Base-by-base conservation (phyloP, 176 grass and related monocot genomes). In the Cenchrus fungigraminus region DNA sequence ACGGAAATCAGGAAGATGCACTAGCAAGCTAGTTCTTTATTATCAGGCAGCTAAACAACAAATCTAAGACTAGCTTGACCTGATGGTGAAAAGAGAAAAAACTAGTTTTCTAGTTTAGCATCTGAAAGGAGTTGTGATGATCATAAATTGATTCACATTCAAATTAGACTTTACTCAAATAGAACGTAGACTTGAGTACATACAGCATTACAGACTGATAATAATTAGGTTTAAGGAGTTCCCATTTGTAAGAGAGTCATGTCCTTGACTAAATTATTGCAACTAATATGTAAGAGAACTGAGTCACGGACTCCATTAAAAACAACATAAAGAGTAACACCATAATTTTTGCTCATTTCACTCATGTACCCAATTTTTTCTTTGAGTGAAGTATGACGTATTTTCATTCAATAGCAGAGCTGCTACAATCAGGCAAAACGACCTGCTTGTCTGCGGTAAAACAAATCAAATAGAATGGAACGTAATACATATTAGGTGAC, bases 1-100 rank as follows among this genome's bases (percentile, higher is more conserved):
- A 17, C 17, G 37, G 37, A 40, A 40, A 40, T 40, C 37, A n/a
- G 49, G 46, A 65, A 83, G 47, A 65, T 83, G 56, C 19, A 71
- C 25, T 43, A 72, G 66, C 70, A 63, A 79, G 71, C 37, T 83
- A 83, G 53, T 78, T 79, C 6, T 57, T 61, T 61, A 42, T 79
- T 73, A 44, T 6, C 49, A 73, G 56, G 68, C 6, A 80, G 34
- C 47, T 54, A 46, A 65, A 72, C 22, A 54, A 45, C 65, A 79
- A 43, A 42, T 42, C 17, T 54, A 68, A 68, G 77, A 32, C 28
- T 79, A 49, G 8, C 14, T 79, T 65, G 9, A 60, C n/a, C 60
- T 65, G 60, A 79, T 11, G 25, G 4, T 49, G n/a, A 50, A 47
- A 50, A 14, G 61, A 47, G 3, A 40, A 62, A 19, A 86, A 37